Percentiles rank a stretch among this genome's conserved stretches.
Conservation (phyloP, 2,329 filamentous ascomycete species). For the Lithohypha guttulata region DNA sequence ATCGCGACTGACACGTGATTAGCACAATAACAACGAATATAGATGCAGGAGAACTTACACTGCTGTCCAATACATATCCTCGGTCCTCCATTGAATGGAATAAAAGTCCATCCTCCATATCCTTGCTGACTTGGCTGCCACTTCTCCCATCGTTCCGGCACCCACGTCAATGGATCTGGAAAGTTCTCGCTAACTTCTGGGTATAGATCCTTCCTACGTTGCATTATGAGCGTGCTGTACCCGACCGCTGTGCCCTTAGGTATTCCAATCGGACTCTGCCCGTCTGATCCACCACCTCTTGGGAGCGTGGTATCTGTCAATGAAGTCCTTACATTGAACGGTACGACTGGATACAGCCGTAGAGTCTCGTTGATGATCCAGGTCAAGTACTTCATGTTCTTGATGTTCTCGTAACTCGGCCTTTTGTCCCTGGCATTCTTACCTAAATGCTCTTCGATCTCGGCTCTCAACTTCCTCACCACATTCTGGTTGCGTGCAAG, state of each 20-base stretch:
- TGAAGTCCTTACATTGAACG: constrained; percentile 66
- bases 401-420: constrained; percentile 65
- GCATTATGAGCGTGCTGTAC: constrained; percentile 44
- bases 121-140: constrained; percentile 41
- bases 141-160: constrained; percentile 41
- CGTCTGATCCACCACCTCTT: constrained; percentile 45
- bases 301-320: constrained; percentile 66
- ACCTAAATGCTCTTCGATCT: constrained; percentile 61
- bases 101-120: constrained; percentile 39
- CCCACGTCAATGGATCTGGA: constrained; percentile 34
- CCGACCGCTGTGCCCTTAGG: constrained; percentile 38
- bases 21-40: neutral
- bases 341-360: constrained; percentile 66
- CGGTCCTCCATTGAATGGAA: constrained; percentile 44
- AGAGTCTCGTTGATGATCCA: constrained; percentile 66
- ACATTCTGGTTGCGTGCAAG: constrained; percentile 59
- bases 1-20: constrained; percentile 32
- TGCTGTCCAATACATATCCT: constrained; percentile 49
- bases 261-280: constrained; percentile 34
- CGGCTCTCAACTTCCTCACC: constrained; percentile 57
- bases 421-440: constrained; percentile 29
- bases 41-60: constrained; percentile 23
- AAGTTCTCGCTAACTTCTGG: constrained; percentile 28
- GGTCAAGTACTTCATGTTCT: constrained; percentile 72
- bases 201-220: constrained; percentile 41